phyloP scores from a whole-genome alignment of 2,329 filamentous ascomycete genomes.

The Didymella segeticola region DNA sequence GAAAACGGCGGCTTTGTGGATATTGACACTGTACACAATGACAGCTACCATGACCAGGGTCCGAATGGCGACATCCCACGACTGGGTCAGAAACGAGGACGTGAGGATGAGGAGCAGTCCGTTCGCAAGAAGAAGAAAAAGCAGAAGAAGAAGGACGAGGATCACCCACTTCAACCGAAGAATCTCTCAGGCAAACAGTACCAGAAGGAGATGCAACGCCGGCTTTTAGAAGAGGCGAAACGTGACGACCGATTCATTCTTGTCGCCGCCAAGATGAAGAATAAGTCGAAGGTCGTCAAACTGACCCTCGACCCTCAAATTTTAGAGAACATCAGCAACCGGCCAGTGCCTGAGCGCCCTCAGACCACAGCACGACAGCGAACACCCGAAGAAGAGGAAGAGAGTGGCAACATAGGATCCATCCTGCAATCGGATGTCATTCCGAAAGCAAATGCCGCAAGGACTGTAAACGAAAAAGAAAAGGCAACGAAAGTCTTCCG shows the following conservation, averaged over 20 bases:
- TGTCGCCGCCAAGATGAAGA: conserved; percentile 54
- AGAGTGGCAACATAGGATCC: conserved; percentile 25
- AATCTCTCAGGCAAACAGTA: conserved; percentile 56
- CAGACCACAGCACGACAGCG: conserved; percentile 20
- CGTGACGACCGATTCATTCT: conserved; percentile 55
- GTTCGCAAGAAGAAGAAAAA: conserved; percentile 31
- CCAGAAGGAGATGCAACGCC: conserved; percentile 56
- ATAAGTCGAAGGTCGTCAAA: conserved; percentile 54
- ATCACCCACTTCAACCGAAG: conserved; percentile 46
- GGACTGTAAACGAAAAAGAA: conserved; percentile 30
- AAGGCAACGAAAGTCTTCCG: conserved; percentile 46
- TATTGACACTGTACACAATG: conserved; percentile 3
- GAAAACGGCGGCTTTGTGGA: conserved; percentile 30
- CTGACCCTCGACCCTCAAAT: conserved; percentile 47
- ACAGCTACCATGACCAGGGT: not conserved
- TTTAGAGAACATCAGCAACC: conserved; percentile 46
- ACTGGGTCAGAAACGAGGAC: conserved; percentile 40
- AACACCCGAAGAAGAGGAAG: conserved; percentile 35
- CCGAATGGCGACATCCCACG: conserved; percentile 34
- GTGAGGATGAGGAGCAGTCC: conserved; percentile 30
- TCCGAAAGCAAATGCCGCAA: conserved; percentile 22
- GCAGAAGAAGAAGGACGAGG: conserved; percentile 44
- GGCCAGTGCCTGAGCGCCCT: conserved; percentile 38
- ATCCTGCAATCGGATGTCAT: conserved; percentile 49
- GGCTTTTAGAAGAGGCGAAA: conserved; percentile 50